phyloP scores from a whole-genome alignment of 257 asterid genomes.

The Gardenia jasminoides region DNA sequence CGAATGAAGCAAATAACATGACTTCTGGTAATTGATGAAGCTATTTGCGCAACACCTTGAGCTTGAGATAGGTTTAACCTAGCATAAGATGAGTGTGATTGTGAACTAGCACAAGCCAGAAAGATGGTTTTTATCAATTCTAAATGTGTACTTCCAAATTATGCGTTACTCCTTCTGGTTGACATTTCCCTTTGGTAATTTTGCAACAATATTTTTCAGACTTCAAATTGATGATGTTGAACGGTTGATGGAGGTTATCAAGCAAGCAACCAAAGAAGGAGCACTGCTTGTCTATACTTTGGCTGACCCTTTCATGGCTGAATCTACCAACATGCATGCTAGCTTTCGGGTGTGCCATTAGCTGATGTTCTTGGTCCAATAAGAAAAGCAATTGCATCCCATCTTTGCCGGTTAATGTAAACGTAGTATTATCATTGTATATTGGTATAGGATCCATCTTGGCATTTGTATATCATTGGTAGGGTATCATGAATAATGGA shows the following conservation, averaged over 20 bases:
- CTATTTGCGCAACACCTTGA: not conserved
- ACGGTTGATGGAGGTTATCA: slow-evolving; percentile 64
- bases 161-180: not conserved
- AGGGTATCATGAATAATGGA: too few relatives aligned
- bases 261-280: slow-evolving; percentile 88
- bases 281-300: slow-evolving; percentile 81
- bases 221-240: slow-evolving; percentile 72
- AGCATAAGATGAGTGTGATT: too few relatives aligned
- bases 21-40: not conserved
- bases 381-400: slow-evolving; percentile 76
- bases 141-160: too few relatives aligned
- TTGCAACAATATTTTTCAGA: not conserved
- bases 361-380: slow-evolving; percentile 78
- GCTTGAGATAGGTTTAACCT: not conserved
- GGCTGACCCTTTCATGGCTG: slow-evolving; percentile 86
- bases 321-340: slow-evolving; percentile 83
- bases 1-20: not conserved
- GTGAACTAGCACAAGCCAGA: too few relatives aligned
- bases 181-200: slow-evolving; percentile 4
- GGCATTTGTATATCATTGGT: too few relatives aligned
- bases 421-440: too few relatives aligned
- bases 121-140: too few relatives aligned
- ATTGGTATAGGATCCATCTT: too few relatives aligned
- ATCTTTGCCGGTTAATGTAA: too few relatives aligned
- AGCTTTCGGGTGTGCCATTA: slow-evolving; percentile 78